Conservation (phyloP, 192 early-diverging fungal genomes). For the Entrophospora sp. region DNA sequence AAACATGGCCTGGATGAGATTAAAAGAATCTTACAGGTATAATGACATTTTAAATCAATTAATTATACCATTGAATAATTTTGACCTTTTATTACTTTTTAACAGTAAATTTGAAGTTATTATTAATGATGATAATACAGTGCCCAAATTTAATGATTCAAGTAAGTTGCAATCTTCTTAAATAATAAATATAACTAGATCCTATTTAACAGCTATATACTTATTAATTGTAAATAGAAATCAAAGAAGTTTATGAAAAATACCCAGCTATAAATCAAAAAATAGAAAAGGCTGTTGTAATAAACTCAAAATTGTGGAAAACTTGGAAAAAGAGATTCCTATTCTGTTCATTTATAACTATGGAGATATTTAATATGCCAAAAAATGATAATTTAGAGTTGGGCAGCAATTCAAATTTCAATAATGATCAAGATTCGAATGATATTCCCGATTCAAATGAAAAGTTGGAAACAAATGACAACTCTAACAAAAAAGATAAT, state of each 20-base stretch:
- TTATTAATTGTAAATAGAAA: background rate
- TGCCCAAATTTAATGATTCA: background rate
- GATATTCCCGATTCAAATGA: no score
- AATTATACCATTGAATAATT: background rate
- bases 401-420: no score
- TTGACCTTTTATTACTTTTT: background rate
- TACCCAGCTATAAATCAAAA: background rate
- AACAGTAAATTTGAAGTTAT: background rate
- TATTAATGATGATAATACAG: background rate
- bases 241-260: background rate
- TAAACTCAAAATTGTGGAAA: background rate
- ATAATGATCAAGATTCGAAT: no score
- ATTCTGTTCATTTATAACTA: background rate
- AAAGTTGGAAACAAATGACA: no score
- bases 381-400: background rate
- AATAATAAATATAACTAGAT: background rate
- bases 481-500: no score
- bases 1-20: background rate
- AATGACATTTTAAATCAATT: no score
- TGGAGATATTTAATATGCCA: background rate
- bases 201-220: background rate
- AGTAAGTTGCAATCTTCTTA: background rate
- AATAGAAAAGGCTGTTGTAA: background rate
- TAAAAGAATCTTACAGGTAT: constrained; percentile 8
- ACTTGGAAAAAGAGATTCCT: background rate